Percentiles rank a stretch among this genome's conserved stretches.
These are phyloP conservation scores for Botrytis squamosa DNA, from an alignment of 2,329 filamentous ascomycete genomes.

Conservation along the genomic window DNA sequence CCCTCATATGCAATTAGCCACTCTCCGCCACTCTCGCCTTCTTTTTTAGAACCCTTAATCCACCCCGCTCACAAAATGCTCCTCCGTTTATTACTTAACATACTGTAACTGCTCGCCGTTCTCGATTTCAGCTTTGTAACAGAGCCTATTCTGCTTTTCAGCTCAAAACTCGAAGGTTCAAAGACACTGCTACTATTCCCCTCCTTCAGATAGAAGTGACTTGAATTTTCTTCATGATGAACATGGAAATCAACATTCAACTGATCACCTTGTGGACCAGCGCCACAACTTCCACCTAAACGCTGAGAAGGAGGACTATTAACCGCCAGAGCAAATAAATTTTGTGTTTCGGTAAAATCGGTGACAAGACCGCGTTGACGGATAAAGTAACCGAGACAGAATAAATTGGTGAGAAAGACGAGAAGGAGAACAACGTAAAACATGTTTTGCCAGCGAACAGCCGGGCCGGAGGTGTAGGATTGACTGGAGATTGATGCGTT, in stretches of 20 bases:
- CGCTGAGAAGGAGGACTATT: constrained; percentile 57
- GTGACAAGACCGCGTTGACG: constrained; percentile 62
- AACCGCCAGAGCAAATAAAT: constrained; percentile 69
- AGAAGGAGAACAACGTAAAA: constrained; percentile 67
- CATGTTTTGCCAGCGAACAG: constrained; percentile 57
- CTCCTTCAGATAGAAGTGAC: constrained; percentile 54
- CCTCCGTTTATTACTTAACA: constrained; percentile 28
- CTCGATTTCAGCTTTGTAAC: constrained; percentile 12
- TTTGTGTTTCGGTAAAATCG: constrained; percentile 76
- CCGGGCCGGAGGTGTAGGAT: constrained; percentile 68
- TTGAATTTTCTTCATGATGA: constrained; percentile 46
- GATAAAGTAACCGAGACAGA: constrained; percentile 62
- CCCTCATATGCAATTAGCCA: neutral
- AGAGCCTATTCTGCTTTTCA: constrained; percentile 24
- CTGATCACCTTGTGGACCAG: constrained; percentile 45
- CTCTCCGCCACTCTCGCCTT: no score
- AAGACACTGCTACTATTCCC: constrained; percentile 18
- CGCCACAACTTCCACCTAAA: constrained; percentile 56
- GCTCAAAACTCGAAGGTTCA: neutral
- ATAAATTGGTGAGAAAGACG: constrained; percentile 65
- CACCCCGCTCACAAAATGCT: constrained; percentile 17
- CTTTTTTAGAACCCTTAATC: no score
- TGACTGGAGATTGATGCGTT: constrained; percentile 62
- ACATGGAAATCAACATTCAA: constrained; percentile 45
- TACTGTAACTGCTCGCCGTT: constrained; percentile 27